Base-by-base conservation (phyloP, 768 basidiomycete species). In the Tephrocybe sp. region DNA sequence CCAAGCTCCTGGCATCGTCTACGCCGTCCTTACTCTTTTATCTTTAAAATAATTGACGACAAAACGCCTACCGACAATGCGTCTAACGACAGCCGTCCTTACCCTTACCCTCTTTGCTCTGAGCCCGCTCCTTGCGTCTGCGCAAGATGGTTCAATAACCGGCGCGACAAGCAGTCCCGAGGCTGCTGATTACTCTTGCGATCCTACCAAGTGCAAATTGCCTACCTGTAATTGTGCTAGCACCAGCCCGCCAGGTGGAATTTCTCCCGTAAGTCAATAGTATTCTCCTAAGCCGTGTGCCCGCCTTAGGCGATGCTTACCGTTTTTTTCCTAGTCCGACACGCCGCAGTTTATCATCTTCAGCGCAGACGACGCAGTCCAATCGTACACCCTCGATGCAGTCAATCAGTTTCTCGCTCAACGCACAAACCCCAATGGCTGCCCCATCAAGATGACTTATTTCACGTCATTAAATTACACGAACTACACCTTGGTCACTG, bases 321-420 rank as follows among this genome's bases (percentile, higher is more conserved):
- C 34, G 36, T 49, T 30, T 37, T 55, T 45, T 51, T 27, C 19
- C 25, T 55, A 86, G 82, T 68, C 71, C 7, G 76, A 84, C 9
- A 76, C 79, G 18, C 84, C 86, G 2, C 73, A 77, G 67, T 89
- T 88, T 60, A 69, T 88, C 56, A 79, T 88, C 32, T 87, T 84
- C 72, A 87, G 83, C 41, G 87, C 87, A 26, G 85, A 87, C 59
- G 86, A 88, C 67, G 87, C 89, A 19, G 61, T 90, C 24, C 87
- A 90, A 65, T 80, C 80, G 1, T 92, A 90, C 67, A 89, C 87
- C 4, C 67, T 87, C 55, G 82, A 88, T 58, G 64, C 87, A 5
- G 73, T 90, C 55, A 87, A 89, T 62, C 81, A 85, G 57, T 86
- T 92, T 69, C 75, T 89, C 43, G 84, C 77, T 3, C 80, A 86